A percentile compares a stretch with the other conserved stretches of the same genome.
These are phyloP conservation scores for Talaromyces sp. DNA, from an alignment of 2,329 filamentous ascomycete genomes.

Conservation along the genomic window DNA sequence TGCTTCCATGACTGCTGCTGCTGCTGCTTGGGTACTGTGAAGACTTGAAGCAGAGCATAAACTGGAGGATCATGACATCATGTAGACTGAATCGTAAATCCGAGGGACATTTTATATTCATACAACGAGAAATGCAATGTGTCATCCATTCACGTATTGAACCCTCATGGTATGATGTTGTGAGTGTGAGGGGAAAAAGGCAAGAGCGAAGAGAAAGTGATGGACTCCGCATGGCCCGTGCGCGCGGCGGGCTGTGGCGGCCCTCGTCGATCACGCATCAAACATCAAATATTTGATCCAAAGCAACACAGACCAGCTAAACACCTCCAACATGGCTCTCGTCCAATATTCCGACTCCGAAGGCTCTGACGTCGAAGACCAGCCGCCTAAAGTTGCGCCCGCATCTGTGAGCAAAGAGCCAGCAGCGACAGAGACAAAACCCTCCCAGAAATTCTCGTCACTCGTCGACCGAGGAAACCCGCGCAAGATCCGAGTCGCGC, in stretches of 20 bases:
- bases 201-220: neutral
- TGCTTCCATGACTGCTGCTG: constrained; percentile 1
- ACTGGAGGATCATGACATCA: constrained; percentile 4
- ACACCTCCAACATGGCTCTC: constrained; percentile 60
- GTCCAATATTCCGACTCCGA: constrained; percentile 82
- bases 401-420: constrained; percentile 15
- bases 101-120: neutral
- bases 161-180: neutral
- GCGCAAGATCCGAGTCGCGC: constrained; percentile 76
- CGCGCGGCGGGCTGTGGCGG: neutral
- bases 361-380: constrained; percentile 57
- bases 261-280: neutral
- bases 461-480: constrained; percentile 76
- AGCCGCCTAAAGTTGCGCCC: constrained; percentile 22
- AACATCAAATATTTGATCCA: neutral
- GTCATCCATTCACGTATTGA: neutral
- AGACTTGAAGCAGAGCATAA: neutral
- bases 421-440: constrained; percentile 18
- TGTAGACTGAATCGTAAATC: neutral
- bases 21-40: neutral
- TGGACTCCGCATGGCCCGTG: constrained; percentile 12
- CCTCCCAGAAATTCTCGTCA: constrained; percentile 58
- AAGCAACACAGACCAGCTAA: neutral
- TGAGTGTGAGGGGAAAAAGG: neutral
- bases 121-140: neutral